A percentile compares a stretch with the other conserved stretches of the same genome.
These are phyloP conservation scores for Nigrospora oryzae DNA, from an alignment of 2,329 filamentous ascomycete species.

Conservation along the genomic window DNA sequence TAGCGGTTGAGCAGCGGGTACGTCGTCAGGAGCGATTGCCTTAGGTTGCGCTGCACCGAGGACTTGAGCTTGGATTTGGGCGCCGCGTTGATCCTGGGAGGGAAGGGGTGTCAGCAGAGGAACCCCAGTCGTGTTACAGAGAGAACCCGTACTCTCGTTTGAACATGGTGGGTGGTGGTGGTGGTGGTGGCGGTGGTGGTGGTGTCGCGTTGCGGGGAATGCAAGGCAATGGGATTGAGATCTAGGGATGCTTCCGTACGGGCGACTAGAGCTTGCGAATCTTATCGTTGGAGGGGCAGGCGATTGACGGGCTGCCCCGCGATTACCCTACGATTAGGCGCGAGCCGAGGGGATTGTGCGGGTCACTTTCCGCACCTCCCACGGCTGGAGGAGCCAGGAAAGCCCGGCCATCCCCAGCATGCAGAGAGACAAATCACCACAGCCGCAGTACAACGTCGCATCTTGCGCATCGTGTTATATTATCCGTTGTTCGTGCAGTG, in stretches of 20 bases:
- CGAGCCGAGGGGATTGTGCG: too few species aligned
- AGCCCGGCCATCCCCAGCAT: too few species aligned
- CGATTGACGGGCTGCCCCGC: too few species aligned
- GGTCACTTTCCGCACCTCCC: too few species aligned
- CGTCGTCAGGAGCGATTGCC: conserved; percentile 70
- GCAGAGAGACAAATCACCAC: too few species aligned
- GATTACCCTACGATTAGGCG: too few species aligned
- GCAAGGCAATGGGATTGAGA: neutral
- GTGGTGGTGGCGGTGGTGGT: conserved; percentile 1
- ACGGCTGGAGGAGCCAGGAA: too few species aligned
- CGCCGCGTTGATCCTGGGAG: conserved; percentile 58
- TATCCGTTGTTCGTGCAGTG: neutral
- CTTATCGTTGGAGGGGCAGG: too few species aligned
- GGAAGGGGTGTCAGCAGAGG: neutral
- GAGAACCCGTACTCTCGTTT: conserved; percentile 70
- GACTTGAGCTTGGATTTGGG: conserved; percentile 97
- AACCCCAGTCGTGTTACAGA: neutral
- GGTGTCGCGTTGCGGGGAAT: neutral
- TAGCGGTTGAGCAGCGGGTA: conserved; percentile 80
- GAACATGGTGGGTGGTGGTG: conserved; percentile 57
- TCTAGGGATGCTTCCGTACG: too few species aligned
- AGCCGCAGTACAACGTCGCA: too few species aligned
- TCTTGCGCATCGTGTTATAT: neutral
- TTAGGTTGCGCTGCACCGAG: conserved; percentile 80
- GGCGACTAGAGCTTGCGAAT: too few species aligned